phyloP scores from a whole-genome alignment of 2,329 filamentous ascomycete species.

The Chaetomiaceae sp. region DNA sequence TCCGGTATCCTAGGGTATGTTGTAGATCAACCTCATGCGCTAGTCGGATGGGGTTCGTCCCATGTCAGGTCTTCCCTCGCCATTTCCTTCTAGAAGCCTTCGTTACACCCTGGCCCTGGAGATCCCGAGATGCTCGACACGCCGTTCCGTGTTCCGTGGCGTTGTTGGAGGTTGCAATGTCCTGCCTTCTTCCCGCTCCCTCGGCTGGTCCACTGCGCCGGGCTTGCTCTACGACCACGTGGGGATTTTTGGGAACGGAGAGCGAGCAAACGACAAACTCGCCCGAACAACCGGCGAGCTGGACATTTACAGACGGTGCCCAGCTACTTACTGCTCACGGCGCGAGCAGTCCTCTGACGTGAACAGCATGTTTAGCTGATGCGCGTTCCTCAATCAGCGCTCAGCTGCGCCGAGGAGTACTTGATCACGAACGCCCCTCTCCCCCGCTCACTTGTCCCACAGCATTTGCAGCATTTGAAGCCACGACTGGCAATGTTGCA shows the following conservation, averaged over 20 bases:
- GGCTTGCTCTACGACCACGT: conserved; percentile 18
- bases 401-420: no score
- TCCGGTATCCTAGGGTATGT: conserved; percentile 12
- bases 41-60: conserved; percentile 27
- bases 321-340: no score
- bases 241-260: not conserved
- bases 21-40: conserved; percentile 27
- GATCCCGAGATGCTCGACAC: conserved; percentile 10
- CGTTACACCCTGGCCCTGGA: conserved; percentile 14
- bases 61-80: conserved; percentile 19
- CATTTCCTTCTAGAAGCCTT: conserved; percentile 13
- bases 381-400: no score
- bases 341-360: no score
- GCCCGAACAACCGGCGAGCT: no score
- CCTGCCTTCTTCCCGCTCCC: not conserved
- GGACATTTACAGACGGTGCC: no score
- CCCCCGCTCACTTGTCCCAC: not conserved
- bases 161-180: not conserved
- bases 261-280: no score
- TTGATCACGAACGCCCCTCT: no score
- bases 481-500: no score
- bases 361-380: not conserved
- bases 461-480: no score
- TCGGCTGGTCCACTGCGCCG: conserved; percentile 24
- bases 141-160: conserved; percentile 12